phyloP scores from a whole-genome alignment of 2,329 filamentous ascomycete genomes.

The Talaromyces amestolkiae region DNA sequence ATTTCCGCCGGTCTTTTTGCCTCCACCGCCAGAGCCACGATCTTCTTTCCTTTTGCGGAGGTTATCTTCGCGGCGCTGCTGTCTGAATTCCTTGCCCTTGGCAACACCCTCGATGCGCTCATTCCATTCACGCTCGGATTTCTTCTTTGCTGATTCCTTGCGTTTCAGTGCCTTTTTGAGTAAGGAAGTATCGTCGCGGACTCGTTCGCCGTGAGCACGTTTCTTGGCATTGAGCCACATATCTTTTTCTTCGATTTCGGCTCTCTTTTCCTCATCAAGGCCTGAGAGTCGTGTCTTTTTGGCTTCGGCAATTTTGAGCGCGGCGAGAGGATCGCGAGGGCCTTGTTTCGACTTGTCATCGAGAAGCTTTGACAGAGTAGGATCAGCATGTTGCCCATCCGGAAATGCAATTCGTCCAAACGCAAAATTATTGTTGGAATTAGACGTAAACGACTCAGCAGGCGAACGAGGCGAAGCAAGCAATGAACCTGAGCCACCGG shows the following conservation, averaged over 20 bases:
- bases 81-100: slow-evolving; percentile 73
- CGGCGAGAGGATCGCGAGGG: slow-evolving; percentile 78
- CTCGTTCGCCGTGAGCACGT: slow-evolving; percentile 82
- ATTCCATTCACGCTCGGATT: slow-evolving; percentile 85
- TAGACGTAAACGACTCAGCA: slow-evolving; percentile 38
- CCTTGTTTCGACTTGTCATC: slow-evolving; percentile 75
- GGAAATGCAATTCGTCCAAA: slow-evolving; percentile 90
- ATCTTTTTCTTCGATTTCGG: slow-evolving; percentile 89
- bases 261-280: slow-evolving; percentile 76
- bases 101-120: slow-evolving; percentile 70
- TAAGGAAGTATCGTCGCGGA: slow-evolving; percentile 79
- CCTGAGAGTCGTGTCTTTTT: slow-evolving; percentile 76
- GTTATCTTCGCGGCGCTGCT: slow-evolving; percentile 80
- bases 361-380: slow-evolving; percentile 61
- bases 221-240: slow-evolving; percentile 88
- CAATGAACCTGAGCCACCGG: slow-evolving; percentile 59
- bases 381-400: slow-evolving; percentile 77
- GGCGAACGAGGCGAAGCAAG: slow-evolving; percentile 55
- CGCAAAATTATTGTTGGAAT: slow-evolving; percentile 66
- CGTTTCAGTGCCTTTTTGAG: slow-evolving; percentile 94
- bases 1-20: slow-evolving; percentile 24
- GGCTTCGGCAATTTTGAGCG: slow-evolving; percentile 80
- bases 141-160: slow-evolving; percentile 84
- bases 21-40: slow-evolving; percentile 55
- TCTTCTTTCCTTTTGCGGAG: slow-evolving; percentile 71